phyloP scores from a whole-genome alignment of 345 rosid species.

The Citrus sp. region DNA sequence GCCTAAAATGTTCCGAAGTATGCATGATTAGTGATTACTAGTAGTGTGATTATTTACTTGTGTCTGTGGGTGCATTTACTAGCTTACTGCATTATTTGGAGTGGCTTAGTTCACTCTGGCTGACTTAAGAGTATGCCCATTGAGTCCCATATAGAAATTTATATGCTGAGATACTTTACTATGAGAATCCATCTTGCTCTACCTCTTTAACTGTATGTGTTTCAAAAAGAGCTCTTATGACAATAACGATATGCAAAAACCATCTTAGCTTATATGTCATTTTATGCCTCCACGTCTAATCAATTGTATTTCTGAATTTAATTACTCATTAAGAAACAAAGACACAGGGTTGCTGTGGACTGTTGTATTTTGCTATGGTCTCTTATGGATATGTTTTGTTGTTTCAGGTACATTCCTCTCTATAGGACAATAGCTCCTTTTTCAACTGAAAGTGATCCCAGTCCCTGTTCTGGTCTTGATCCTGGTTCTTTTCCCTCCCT shows the following conservation, averaged over 20 bases:
- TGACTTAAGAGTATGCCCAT: not conserved
- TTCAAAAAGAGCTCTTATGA: not conserved
- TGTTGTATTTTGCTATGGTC: not conserved
- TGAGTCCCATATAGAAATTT: too few relatives aligned
- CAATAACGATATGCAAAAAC: not conserved
- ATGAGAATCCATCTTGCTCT: not conserved
- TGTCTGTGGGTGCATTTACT: not conserved
- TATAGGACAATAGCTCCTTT: slow-evolving; percentile 40
- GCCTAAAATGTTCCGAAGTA: not conserved
- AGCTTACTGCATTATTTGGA: not conserved
- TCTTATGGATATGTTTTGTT: slow-evolving; percentile 24
- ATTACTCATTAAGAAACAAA: not conserved
- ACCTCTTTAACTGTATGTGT: not conserved
- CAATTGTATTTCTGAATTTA: not conserved
- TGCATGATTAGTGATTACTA: not conserved
- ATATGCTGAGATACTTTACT: not conserved
- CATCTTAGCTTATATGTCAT: not conserved
- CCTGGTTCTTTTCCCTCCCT: slow-evolving; percentile 63
- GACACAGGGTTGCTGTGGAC: not conserved
- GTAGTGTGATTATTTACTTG: not conserved
- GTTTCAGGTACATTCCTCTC: slow-evolving; percentile 79
- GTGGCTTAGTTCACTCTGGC: not conserved
- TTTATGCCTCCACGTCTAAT: not conserved
- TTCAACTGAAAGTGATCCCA: slow-evolving; percentile 29
- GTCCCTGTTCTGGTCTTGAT: slow-evolving; percentile 31